phyloP scores from a whole-genome alignment of 1,139 yeast genomes.

The Hyphopichia pseudoburtonii region DNA sequence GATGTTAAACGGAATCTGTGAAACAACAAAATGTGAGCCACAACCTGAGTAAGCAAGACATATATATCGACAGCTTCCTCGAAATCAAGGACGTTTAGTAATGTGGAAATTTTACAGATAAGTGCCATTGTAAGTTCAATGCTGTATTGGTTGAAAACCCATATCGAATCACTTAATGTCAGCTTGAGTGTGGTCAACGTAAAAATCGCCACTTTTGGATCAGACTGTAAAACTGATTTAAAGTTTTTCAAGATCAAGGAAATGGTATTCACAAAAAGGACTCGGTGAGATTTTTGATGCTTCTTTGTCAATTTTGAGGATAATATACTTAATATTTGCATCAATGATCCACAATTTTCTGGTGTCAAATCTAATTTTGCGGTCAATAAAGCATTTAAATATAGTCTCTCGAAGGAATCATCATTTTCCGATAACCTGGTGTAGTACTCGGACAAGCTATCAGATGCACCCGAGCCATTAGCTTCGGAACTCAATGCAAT shows the following conservation, averaged over 20 bases:
- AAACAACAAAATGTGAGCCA: conserved; percentile 58
- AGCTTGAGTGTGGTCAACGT: conserved; percentile 26
- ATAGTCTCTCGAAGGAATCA: conserved; percentile 10
- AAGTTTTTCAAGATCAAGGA: not conserved
- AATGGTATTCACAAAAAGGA: conserved; percentile 11
- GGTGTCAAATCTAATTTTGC: conserved; percentile 8
- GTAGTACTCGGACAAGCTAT: conserved; percentile 14
- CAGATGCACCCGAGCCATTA: conserved; percentile 5
- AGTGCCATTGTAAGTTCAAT: conserved; percentile 53
- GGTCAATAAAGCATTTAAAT: conserved; percentile 10
- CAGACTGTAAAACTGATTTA: not conserved
- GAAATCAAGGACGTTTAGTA: conserved; percentile 7
- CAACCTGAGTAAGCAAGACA: conserved; percentile 37
- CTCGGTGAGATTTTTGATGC: conserved; percentile 6
- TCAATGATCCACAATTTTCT: conserved; percentile 6
- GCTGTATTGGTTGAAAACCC: conserved; percentile 68
- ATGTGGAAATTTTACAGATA: conserved; percentile 24
- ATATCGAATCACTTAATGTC: conserved; percentile 47
- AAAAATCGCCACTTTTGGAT: not conserved
- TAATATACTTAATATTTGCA: conserved; percentile 8
- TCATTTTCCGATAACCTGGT: conserved; percentile 8
- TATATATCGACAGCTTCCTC: conserved; percentile 26
- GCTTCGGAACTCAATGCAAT: conserved; percentile 15
- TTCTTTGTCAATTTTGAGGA: conserved; percentile 8
- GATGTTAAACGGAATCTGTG: conserved; percentile 71